A percentile compares a stretch with the other conserved stretches of the same genome.
Evolutionary conservation across 1,139 yeast genomes (phyloP).

Genomic region (Geotrichum citri-aurantii): DNA sequence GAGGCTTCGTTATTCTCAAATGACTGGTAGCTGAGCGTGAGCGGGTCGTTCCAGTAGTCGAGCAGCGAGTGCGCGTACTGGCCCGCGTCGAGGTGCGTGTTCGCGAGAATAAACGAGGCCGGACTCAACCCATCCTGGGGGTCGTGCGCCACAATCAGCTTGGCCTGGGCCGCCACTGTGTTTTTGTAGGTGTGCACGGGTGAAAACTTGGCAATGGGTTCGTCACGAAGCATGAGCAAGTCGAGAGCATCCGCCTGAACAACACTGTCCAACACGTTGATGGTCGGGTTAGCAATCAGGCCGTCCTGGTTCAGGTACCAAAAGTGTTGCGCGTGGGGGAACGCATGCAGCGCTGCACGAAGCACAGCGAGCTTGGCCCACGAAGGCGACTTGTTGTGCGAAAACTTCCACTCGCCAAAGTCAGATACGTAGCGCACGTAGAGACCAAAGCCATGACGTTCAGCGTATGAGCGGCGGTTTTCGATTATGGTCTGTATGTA

Average conservation of each 20-base stretch:
- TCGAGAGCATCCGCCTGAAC: constrained; percentile 49
- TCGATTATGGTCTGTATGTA: constrained; percentile 63
- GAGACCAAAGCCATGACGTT: constrained; percentile 64
- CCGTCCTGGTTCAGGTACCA: constrained; percentile 70
- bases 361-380: constrained; percentile 59
- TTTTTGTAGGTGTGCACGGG: constrained; percentile 64
- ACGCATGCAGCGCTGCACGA: constrained; percentile 81
- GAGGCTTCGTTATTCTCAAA: constrained; percentile 53
- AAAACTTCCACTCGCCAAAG: constrained; percentile 30
- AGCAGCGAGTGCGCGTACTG: constrained; percentile 55
- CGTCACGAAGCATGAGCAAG: constrained; percentile 56
- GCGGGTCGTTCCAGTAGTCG: constrained; percentile 70
- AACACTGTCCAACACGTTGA: constrained; percentile 53
- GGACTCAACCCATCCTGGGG: constrained; percentile 51
- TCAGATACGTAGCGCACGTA: constrained; percentile 80
- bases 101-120: constrained; percentile 60
- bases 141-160: constrained; percentile 63
- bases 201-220: constrained; percentile 52
- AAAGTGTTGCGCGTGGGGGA: constrained; percentile 77
- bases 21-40: constrained; percentile 58
- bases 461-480: constrained; percentile 80
- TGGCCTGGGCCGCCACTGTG: constrained; percentile 48
- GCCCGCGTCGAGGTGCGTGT: constrained; percentile 28
- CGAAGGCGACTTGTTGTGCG: constrained; percentile 26
- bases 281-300: constrained; percentile 58